Evolutionary conservation across 179 eudicot genomes (phyloP), one percentile per base, ranked within the genome.

Genomic region (Spergularia azorica): DNA sequence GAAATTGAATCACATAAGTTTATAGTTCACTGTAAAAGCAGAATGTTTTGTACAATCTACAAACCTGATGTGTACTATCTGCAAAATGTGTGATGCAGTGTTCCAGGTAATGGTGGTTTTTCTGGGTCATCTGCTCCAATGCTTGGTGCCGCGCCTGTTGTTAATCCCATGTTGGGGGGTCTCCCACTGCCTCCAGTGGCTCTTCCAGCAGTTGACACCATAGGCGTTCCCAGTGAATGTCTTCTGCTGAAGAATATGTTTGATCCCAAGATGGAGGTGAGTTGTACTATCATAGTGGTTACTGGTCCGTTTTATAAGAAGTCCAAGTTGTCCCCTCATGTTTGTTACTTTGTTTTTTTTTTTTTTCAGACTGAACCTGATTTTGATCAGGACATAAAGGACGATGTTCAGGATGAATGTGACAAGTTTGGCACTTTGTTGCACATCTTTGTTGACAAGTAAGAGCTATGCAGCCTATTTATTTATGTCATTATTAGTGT

Each of bases 321-420:
- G 15, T 63, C 74, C 67, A 71, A 32, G 18, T 71, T 66, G n/a
- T n/a, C 73, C 16, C 39, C 60, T 77, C 20, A 59, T 52, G 41
- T 74, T 73, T 55, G n/a, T 63, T 55, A 26, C 32, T 26, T 26
- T 26, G 32, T 26, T 26, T 26, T 26, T 17, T 69, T 26, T 26
- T 26, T 26, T 17, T 69, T 64, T 10, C 92, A 94, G 98, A 77
- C 88, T 6, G 98, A 89, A 76, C 89, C 92, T 68, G 97, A 92
- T 75, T 94, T 92, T 79, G 98, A 92, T 89, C 55, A 85, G 83
- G 98, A 92, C 83, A 92, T 94, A 38, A 91, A 92, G 81, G 98
- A 90, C 57, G 98, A 94, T 67, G 96, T 90, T 55, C 84, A 88
- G 64, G 92, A 84, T 4, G 97, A 94, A 84, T 90, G 97, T 73